Evolutionary conservation across 2,329 filamentous ascomycete genomes (phyloP).

Genomic region (Verticillium longisporum): DNA sequence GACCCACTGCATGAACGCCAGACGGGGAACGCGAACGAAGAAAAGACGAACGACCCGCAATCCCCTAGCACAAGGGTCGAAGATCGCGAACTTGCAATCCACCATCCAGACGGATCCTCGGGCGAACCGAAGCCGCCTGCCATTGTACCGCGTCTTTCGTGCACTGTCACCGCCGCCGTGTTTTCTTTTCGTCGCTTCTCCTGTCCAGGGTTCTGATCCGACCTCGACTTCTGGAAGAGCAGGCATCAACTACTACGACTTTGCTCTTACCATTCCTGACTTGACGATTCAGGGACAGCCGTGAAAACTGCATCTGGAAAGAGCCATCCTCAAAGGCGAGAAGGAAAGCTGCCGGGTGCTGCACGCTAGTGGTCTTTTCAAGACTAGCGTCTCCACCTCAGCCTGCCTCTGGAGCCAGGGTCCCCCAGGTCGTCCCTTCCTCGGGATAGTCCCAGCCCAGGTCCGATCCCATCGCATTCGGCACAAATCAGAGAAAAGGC

Average conservation of each 20-base stretch:
- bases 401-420: neutral
- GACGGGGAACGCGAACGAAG: neutral
- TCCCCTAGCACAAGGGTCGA: neutral
- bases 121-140: neutral
- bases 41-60: neutral
- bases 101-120: neutral
- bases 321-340: neutral
- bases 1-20: neutral
- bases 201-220: neutral
- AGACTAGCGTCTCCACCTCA: neutral
- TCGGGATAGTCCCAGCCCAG: neutral
- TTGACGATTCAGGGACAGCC: neutral
- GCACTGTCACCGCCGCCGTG: too few relatives aligned
- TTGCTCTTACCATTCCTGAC: neutral
- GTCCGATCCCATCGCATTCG: neutral
- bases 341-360: neutral
- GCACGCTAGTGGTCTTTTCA: neutral
- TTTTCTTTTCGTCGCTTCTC: neutral
- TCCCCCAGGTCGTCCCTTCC: neutral
- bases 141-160: neutral
- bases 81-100: neutral
- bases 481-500: neutral
- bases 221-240: neutral
- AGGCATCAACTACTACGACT: neutral
- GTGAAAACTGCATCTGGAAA: neutral